Percentiles rank a stretch among this genome's conserved stretches.
These are phyloP conservation scores for Aureobasidium melanogenum DNA, from an alignment of 2,329 filamentous ascomycete species.

Conservation along the genomic window DNA sequence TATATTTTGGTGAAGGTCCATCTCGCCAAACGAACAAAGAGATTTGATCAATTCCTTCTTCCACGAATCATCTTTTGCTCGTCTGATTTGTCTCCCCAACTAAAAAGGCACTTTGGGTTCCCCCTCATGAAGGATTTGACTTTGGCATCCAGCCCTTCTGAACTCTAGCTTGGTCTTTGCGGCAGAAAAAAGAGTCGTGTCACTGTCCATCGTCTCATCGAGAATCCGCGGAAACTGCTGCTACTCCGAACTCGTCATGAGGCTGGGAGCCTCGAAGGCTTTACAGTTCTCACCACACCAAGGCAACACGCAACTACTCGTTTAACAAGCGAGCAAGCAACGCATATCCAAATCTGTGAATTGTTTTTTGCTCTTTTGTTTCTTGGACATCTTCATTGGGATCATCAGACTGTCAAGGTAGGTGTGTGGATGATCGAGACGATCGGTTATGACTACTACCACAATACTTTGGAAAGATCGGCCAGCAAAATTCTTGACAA, in stretches of 20 bases:
- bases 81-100: background rate
- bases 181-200: background rate
- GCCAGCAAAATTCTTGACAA: background rate
- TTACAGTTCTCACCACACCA: background rate
- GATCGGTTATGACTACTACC: background rate
- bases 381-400: background rate
- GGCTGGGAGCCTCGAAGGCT: background rate
- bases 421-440: background rate
- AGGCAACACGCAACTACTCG: background rate
- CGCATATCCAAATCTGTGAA: background rate
- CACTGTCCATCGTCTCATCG: background rate
- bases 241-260: constrained; percentile 8
- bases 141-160: background rate
- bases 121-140: background rate
- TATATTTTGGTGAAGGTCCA: background rate
- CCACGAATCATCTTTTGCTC: background rate
- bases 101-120: background rate
- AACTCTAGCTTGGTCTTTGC: background rate
- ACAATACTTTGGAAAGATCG: background rate
- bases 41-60: background rate
- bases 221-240: background rate
- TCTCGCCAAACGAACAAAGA: background rate
- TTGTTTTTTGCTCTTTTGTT: background rate
- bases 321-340: background rate
- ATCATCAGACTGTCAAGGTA: background rate